These are phyloP conservation scores for Pythium biforme DNA, from an alignment of 352 stramenopile genomes.

Conservation along the genomic window DNA sequence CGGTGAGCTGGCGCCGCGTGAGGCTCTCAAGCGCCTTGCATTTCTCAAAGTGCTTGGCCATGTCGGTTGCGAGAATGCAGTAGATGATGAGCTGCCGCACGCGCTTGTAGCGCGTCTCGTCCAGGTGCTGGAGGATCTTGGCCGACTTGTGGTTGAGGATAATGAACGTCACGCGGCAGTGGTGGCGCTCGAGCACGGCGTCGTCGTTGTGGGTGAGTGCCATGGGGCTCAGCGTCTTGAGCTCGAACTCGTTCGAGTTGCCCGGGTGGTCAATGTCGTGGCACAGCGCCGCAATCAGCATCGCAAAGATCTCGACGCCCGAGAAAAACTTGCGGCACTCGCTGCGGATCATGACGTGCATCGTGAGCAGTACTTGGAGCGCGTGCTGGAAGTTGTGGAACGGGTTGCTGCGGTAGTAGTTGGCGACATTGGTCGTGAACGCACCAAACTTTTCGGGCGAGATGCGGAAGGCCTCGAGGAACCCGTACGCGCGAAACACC, in stretches of 20 bases:
- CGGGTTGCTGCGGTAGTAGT: conserved; percentile 71
- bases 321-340: conserved; percentile 65
- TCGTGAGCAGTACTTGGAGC: conserved; percentile 61
- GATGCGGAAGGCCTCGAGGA: conserved; percentile 41
- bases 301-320: conserved; percentile 65
- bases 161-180: conserved; percentile 73
- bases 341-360: conserved; percentile 55
- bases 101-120: conserved; percentile 47
- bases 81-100: conserved; percentile 63
- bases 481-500: conserved; percentile 36
- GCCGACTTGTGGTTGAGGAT: conserved; percentile 73
- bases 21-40: conserved; percentile 64
- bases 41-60: conserved; percentile 75
- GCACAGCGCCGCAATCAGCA: conserved; percentile 68
- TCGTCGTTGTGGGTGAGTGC: conserved; percentile 85
- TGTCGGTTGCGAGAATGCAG: conserved; percentile 78
- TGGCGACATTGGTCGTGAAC: conserved; percentile 40
- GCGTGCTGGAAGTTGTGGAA: conserved; percentile 85
- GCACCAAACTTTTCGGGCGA: conserved; percentile 32
- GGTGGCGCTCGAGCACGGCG: conserved; percentile 80
- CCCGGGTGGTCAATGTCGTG: conserved; percentile 86
- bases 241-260: conserved; percentile 84
- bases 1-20: conserved; percentile 50
- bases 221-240: conserved; percentile 70
- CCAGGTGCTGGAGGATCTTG: conserved; percentile 69